Evolutionary conservation across 2,329 filamentous ascomycete genomes (phyloP), one percentile per base, ranked within the genome.

Genomic region (Alternaria panax): DNA sequence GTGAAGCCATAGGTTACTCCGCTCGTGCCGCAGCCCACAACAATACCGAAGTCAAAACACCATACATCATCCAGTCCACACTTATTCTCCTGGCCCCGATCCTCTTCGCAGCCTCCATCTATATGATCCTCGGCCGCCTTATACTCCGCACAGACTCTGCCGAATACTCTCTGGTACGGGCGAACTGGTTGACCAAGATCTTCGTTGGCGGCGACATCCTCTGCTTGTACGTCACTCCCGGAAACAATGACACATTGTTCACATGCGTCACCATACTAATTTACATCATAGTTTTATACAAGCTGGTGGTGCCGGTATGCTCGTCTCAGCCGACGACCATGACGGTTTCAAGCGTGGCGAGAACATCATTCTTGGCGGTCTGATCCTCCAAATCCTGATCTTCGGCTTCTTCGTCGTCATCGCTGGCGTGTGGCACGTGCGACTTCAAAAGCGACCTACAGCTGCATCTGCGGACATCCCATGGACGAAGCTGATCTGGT

Each of bases 141-240:
- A 78, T 82, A n/a, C 54, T 59, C 14, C 74, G 77, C 46, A 74
- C 81, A 4, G 74, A 81, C 20, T 82, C 79, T 2, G 75, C 79
- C n/a, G 57, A 73, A 0, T 75, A 80, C 63, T 81, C 83, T 0
- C 59, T 84, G 20, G 76, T 86, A 42, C 66, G 74, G 1, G 72
- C 77, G 1, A 76, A 59, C 7, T 82, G 81, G 79, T 71, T 87
- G 6, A 87, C 85, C 3, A 83, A 80, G 54, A 76, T 84, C 34
- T 88, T 88, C 59, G 85, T 88, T 4, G 51, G 71, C 7, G 84
- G 85, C 32, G 86, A 88, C 63, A 69, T 87, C 4, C 48, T 86
- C 6, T 83, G 82, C 2, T 84, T 88, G 53, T 56, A 56, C n/a
- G 45, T 51, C 2, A 5, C n/a, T 34, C n/a, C n/a, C n/a, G n/a